A percentile compares a stretch with the other conserved stretches of the same genome.
phyloP scores from a whole-genome alignment of 2,329 filamentous ascomycete genomes.

The Gnomoniopsis smithogilvyi region DNA sequence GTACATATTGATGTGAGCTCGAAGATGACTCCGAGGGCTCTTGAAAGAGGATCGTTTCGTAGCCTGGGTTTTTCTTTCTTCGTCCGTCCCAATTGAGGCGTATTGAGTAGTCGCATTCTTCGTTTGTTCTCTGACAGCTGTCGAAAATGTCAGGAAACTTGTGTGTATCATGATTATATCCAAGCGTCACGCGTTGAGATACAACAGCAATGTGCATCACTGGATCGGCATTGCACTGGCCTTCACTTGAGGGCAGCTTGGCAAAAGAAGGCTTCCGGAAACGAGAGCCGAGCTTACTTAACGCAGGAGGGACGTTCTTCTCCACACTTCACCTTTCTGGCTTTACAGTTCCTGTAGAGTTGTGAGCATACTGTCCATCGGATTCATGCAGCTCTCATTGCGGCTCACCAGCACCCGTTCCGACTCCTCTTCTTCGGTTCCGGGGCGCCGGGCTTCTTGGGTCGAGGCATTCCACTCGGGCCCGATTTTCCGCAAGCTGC shows the following conservation, averaged over 20 bases:
- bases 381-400: not conserved
- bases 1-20: conserved; percentile 7
- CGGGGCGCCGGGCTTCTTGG: conserved; percentile 59
- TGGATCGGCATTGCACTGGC: not conserved
- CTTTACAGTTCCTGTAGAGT: conserved; percentile 68
- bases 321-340: conserved; percentile 70
- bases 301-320: conserved; percentile 71
- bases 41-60: conserved; percentile 28
- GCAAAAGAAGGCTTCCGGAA: not conserved
- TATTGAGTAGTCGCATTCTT: conserved; percentile 77
- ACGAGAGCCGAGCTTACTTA: conserved; percentile 43
- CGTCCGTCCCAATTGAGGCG: conserved; percentile 78
- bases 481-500: not conserved
- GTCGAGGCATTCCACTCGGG: conserved; percentile 55
- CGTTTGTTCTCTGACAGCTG: conserved; percentile 66
- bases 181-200: not conserved
- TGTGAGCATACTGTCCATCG: not conserved
- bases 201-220: not conserved
- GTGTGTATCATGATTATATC: not conserved
- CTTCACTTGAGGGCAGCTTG: conserved; percentile 1
- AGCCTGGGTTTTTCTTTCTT: conserved; percentile 53
- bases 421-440: conserved; percentile 66
- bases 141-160: not conserved
- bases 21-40: conserved; percentile 20
- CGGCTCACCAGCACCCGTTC: conserved; percentile 63